Evolutionary conservation across 768 basidiomycete genomes (phyloP).

Genomic region (Mycena vulgaris): DNA sequence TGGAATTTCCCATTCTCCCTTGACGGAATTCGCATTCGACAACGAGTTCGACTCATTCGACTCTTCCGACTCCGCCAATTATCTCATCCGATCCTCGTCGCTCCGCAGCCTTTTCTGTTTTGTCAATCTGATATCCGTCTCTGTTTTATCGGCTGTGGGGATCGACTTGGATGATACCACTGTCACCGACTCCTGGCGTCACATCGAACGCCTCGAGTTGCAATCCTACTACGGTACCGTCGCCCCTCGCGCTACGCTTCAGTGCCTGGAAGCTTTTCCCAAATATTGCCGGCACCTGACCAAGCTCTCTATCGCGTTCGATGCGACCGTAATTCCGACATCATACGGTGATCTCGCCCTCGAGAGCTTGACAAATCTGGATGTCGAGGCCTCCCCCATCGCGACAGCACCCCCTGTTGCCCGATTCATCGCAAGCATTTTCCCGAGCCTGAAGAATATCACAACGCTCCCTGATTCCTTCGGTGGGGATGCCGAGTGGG

Average conservation of each 20-base stretch:
- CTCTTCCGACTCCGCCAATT: neutral
- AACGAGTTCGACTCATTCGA: neutral
- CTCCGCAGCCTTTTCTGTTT: slow-evolving; percentile 14
- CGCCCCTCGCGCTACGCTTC: slow-evolving; percentile 2
- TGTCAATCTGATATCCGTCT: slow-evolving; percentile 1
- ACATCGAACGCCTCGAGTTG: neutral
- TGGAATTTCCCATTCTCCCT: neutral
- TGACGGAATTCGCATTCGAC: neutral
- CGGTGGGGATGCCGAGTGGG: no score
- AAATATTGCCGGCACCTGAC: slow-evolving; percentile 12
- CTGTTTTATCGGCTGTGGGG: neutral
- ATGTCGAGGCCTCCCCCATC: slow-evolving; percentile 18
- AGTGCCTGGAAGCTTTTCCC: slow-evolving; percentile 5
- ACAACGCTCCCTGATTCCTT: no score
- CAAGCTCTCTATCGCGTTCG: slow-evolving; percentile 10
- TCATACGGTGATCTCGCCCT: neutral
- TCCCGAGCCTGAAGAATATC: slow-evolving; percentile 1
- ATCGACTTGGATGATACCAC: slow-evolving; percentile 5
- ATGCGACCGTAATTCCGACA: slow-evolving; percentile 4
- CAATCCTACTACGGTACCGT: neutral
- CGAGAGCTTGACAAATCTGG: neutral
- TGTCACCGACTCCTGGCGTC: slow-evolving; percentile 15
- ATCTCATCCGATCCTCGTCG: neutral
- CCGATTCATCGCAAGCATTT: slow-evolving; percentile 4
- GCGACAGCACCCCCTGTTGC: slow-evolving; percentile 4